A percentile compares a stretch with the other conserved stretches of the same genome.
Conservation (phyloP, 2,329 filamentous ascomycete genomes). For the Alternaria novae-zelandiae region DNA sequence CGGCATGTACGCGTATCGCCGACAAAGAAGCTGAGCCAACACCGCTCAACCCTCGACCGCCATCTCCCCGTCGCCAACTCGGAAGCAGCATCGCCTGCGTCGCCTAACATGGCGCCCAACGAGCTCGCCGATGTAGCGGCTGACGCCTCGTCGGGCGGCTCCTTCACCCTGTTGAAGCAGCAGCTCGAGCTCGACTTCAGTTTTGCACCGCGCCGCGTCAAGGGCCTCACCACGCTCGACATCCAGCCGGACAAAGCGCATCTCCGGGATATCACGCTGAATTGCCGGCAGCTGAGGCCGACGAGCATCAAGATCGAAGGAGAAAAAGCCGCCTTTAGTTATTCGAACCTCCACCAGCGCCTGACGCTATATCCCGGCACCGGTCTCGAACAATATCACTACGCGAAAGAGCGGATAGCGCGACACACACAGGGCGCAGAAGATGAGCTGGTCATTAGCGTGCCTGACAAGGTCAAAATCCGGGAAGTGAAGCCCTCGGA, state of each 20-base stretch:
- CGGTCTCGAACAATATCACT: slow-evolving; percentile 77
- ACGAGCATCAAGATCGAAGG: slow-evolving; percentile 58
- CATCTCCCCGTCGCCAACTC: slow-evolving; percentile 6
- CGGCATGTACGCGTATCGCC: slow-evolving; percentile 12
- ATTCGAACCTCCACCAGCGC: slow-evolving; percentile 71
- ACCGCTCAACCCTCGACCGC: slow-evolving; percentile 5
- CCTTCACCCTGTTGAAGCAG: slow-evolving; percentile 75
- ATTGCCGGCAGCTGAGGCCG: slow-evolving; percentile 67
- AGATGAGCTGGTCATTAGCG: slow-evolving; percentile 63
- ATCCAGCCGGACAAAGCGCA: slow-evolving; percentile 69
- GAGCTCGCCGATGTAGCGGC: slow-evolving; percentile 38
- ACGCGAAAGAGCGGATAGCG: slow-evolving; percentile 72
- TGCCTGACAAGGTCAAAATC: slow-evolving; percentile 68
- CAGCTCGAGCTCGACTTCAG: slow-evolving; percentile 89
- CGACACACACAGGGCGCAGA: slow-evolving; percentile 60
- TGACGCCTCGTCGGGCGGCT: slow-evolving; percentile 39
- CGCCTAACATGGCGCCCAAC: slow-evolving; percentile 39
- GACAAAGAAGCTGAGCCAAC: background rate
- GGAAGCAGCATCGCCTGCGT: slow-evolving; percentile 38
- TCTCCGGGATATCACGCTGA: slow-evolving; percentile 62
- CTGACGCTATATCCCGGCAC: slow-evolving; percentile 67
- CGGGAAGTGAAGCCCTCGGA: slow-evolving; percentile 64
- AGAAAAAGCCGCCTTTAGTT: slow-evolving; percentile 46
- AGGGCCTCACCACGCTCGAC: slow-evolving; percentile 81
- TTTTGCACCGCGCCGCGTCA: slow-evolving; percentile 76